Conservation (phyloP, 441 rosid species). For the Adansonia grandidieri region DNA sequence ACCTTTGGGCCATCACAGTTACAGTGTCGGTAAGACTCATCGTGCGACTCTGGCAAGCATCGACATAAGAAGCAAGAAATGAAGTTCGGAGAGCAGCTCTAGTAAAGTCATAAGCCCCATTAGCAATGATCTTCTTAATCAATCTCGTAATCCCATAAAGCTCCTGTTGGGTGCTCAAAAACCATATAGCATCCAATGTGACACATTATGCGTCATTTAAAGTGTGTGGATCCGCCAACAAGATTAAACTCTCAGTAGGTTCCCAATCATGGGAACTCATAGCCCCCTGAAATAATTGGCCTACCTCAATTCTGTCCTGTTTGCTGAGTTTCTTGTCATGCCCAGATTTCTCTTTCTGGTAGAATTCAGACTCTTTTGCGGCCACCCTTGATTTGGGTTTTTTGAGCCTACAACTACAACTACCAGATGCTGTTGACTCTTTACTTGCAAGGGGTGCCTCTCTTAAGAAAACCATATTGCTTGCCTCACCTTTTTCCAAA, state of each 20-base stretch:
- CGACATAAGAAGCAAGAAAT: slow-evolving; percentile 91
- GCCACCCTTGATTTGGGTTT: slow-evolving; percentile 40
- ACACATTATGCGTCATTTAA: slow-evolving; percentile 87
- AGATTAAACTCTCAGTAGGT: slow-evolving; percentile 66
- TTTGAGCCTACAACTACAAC: slow-evolving; percentile 59
- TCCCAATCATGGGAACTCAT: slow-evolving; percentile 90
- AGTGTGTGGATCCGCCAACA: slow-evolving; percentile 71
- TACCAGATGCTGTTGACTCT: slow-evolving; percentile 45
- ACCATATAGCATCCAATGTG: slow-evolving; percentile 89
- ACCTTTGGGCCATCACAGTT: slow-evolving; percentile 93
- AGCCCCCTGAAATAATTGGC: slow-evolving; percentile 78
- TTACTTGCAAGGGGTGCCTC: slow-evolving; percentile 63
- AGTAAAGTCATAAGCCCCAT: slow-evolving; percentile 92
- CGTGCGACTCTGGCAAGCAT: slow-evolving; percentile 92
- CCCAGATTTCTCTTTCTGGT: slow-evolving; percentile 48
- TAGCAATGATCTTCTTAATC: slow-evolving; percentile 69
- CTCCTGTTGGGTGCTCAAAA: slow-evolving; percentile 70
- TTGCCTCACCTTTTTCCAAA: slow-evolving; percentile 61
- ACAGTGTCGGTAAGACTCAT: slow-evolving; percentile 89
- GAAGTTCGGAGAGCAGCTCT: slow-evolving; percentile 96
- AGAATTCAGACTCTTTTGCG: slow-evolving; percentile 45
- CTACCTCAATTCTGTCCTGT: slow-evolving; percentile 77
- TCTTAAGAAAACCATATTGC: slow-evolving; percentile 65
- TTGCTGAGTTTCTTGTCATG: slow-evolving; percentile 66
- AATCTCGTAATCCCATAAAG: slow-evolving; percentile 67